phyloP scores from a whole-genome alignment of 805 yeast genomes.

The Ogataea minuta region DNA sequence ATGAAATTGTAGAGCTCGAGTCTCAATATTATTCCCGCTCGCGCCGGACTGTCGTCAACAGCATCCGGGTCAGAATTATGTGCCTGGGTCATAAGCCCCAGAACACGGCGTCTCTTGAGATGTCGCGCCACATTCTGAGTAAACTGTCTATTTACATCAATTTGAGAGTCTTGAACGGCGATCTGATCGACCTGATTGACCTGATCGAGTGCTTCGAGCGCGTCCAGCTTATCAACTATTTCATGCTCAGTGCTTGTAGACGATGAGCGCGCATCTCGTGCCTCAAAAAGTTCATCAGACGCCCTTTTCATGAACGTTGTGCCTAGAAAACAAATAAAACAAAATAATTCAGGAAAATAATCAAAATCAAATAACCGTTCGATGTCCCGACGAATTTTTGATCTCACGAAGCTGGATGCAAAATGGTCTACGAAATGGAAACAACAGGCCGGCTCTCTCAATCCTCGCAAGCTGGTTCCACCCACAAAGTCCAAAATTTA shows the following conservation, averaged over 20 bases:
- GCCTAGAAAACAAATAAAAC: background rate
- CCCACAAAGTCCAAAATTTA: conserved; percentile 41
- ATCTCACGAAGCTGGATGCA: conserved; percentile 39
- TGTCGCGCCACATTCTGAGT: conserved; percentile 29
- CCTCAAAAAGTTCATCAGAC: conserved; percentile 6
- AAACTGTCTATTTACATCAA: conserved; percentile 28
- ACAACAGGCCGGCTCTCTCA: conserved; percentile 23
- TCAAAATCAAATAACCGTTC: background rate
- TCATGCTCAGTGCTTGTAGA: conserved; percentile 6
- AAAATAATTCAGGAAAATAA: background rate
- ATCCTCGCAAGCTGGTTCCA: conserved; percentile 28
- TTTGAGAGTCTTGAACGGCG: conserved; percentile 20
- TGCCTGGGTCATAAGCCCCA: conserved; percentile 26
- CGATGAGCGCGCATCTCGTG: background rate
- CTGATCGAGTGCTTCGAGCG: conserved; percentile 1
- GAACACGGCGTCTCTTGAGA: conserved; percentile 20
- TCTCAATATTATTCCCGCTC: conserved; percentile 67
- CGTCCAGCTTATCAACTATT: conserved; percentile 1
- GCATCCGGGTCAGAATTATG: conserved; percentile 11
- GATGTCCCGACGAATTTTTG: conserved; percentile 15
- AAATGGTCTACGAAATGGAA: conserved; percentile 56
- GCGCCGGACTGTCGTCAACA: conserved; percentile 34
- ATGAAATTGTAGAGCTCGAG: conserved; percentile 72
- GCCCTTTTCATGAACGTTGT: conserved; percentile 9
- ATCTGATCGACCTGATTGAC: conserved; percentile 14